Evolutionary conservation across 2,329 filamentous ascomycete species (phyloP).

Genomic region (Mollisiaceae sp.): DNA sequence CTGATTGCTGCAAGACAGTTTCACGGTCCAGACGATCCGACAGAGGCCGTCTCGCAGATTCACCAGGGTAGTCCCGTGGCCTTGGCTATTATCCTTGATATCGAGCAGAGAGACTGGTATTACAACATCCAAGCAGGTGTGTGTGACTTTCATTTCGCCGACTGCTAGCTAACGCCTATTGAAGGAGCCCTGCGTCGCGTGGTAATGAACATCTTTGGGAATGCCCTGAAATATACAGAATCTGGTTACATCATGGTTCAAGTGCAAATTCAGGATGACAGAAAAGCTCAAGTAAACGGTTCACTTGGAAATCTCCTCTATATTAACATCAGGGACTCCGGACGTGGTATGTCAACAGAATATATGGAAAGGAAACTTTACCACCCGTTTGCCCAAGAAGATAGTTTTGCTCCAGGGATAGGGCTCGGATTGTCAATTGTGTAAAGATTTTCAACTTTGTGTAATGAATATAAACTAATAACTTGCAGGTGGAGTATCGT

Average conservation of each 20-base stretch:
- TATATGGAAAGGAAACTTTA: constrained; percentile 64
- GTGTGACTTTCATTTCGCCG: neutral
- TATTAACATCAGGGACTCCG: constrained; percentile 62
- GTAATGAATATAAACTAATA: constrained; percentile 7
- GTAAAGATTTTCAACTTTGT: constrained; percentile 44
- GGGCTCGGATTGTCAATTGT: constrained; percentile 69
- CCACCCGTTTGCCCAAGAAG: constrained; percentile 66
- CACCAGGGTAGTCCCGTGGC: neutral
- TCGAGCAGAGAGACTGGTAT: constrained; percentile 38
- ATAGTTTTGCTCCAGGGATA: constrained; percentile 61
- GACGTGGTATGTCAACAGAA: constrained; percentile 64
- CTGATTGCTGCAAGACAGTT: constrained; percentile 39
- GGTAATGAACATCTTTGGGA: constrained; percentile 66
- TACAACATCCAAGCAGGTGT: constrained; percentile 37
- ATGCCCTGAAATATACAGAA: constrained; percentile 64
- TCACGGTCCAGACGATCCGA: constrained; percentile 22
- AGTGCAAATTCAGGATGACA: constrained; percentile 24
- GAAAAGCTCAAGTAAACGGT: constrained; percentile 1
- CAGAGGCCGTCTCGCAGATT: neutral
- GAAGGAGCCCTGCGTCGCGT: constrained; percentile 43
- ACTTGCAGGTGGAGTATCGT: constrained; percentile 51
- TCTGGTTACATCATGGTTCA: constrained; percentile 54
- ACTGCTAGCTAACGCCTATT: neutral
- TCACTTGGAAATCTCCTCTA: constrained; percentile 21
- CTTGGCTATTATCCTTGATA: constrained; percentile 38